These are phyloP conservation scores for Cenchrus fungigraminus DNA, from an alignment of 176 grass and related monocot genomes.

Conservation along the genomic window DNA sequence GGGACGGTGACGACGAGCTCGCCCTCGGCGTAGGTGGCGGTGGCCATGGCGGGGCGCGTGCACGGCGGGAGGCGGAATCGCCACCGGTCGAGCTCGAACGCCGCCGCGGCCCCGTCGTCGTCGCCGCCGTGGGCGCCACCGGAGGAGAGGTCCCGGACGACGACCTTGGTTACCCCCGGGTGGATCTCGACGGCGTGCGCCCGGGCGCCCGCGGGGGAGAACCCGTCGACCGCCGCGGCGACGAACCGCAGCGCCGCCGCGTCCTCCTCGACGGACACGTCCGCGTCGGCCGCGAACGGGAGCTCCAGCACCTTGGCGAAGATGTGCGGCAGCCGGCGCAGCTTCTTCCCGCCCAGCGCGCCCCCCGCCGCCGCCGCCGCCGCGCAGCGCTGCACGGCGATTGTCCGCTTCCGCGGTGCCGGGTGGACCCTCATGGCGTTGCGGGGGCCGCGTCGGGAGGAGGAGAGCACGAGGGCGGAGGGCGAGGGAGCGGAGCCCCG, in stretches of 20 bases:
- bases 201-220: slow-evolving; percentile 54
- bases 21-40: slow-evolving; percentile 76
- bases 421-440: slow-evolving; percentile 63
- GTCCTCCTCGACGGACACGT: slow-evolving; percentile 82
- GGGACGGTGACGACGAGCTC: slow-evolving; percentile 90
- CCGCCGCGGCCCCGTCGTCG: slow-evolving; percentile 48
- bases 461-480: not conserved
- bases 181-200: slow-evolving; percentile 86
- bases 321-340: slow-evolving; percentile 91
- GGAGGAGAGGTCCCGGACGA: slow-evolving; percentile 52
- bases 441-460: not conserved
- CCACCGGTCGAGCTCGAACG: slow-evolving; percentile 86
- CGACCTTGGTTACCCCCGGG: slow-evolving; percentile 91
- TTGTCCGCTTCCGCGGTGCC: slow-evolving; percentile 68
- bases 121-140: not conserved
- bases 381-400: slow-evolving; percentile 54
- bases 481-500: not conserved
- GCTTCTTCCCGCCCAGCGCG: slow-evolving; percentile 68
- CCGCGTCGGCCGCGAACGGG: slow-evolving; percentile 83
- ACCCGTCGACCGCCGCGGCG: slow-evolving; percentile 49
- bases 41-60: slow-evolving; percentile 82
- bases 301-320: slow-evolving; percentile 97
- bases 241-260: slow-evolving; percentile 80
- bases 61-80: slow-evolving; percentile 81
- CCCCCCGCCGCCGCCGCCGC: not conserved